Percentiles rank a stretch among this genome's conserved stretches.
These are phyloP conservation scores for Trichosporon sp. DNA, from an alignment of 1,284 basidiomycete genomes.

Conservation along the genomic window DNA sequence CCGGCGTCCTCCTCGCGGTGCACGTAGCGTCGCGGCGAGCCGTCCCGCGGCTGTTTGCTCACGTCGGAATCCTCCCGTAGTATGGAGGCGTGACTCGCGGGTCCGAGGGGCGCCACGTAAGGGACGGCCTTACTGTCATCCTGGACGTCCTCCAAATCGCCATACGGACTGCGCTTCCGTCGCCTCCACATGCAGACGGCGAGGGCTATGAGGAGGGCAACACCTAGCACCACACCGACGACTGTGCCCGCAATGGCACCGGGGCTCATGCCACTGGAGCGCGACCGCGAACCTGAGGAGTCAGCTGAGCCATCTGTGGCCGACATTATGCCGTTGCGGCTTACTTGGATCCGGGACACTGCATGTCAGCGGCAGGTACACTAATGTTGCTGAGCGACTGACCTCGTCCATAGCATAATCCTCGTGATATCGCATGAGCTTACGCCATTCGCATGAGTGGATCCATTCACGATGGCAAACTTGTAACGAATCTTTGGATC, in stretches of 20 bases:
- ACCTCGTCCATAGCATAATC: neutral
- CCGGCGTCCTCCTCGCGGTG: neutral
- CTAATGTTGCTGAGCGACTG: neutral
- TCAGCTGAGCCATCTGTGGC: neutral
- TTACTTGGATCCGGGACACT: neutral
- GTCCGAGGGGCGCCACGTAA: neutral
- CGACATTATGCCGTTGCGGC: neutral
- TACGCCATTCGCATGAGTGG: too few species aligned
- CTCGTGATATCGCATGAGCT: neutral
- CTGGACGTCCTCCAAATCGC: neutral
- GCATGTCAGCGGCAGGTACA: neutral
- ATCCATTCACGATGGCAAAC: too few species aligned
- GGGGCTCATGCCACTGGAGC: neutral
- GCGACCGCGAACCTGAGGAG: neutral
- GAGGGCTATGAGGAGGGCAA: neutral
- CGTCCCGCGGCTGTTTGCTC: neutral
- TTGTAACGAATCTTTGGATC: too few species aligned
- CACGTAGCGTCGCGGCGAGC: neutral
- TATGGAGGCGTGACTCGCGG: neutral
- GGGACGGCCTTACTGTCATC: neutral
- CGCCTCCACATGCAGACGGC: neutral
- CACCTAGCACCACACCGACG: neutral
- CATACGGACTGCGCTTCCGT: neutral
- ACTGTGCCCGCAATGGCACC: neutral
- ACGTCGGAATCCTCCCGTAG: neutral